A percentile compares a stretch with the other conserved stretches of the same genome.
Conservation (phyloP, 2,329 filamentous ascomycete genomes). For the Thielaviopsis ethacetica region DNA sequence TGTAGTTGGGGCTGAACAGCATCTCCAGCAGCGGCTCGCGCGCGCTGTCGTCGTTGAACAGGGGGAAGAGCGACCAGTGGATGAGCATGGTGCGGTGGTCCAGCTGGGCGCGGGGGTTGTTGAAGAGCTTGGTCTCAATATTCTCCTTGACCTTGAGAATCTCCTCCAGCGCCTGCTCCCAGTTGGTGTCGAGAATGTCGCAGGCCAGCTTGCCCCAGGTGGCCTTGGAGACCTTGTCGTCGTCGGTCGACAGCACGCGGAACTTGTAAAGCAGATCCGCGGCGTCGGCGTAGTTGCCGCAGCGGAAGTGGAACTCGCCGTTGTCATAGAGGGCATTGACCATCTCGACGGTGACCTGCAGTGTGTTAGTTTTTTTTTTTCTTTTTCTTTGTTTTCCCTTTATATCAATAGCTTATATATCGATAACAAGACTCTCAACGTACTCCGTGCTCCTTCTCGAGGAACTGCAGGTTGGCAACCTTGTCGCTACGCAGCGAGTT, state of each 20-base stretch:
- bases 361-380: neutral
- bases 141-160: conserved; percentile 76
- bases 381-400: too few relatives aligned
- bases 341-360: conserved; percentile 75
- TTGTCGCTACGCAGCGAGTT: conserved; percentile 89
- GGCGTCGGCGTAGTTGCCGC: conserved; percentile 79
- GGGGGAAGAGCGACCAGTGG: conserved; percentile 96
- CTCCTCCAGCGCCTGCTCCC: conserved; percentile 87
- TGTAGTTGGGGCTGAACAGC: conserved; percentile 93
- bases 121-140: conserved; percentile 91
- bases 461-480: conserved; percentile 92
- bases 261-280: conserved; percentile 94
- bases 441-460: conserved; percentile 91
- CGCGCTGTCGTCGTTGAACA: conserved; percentile 91
- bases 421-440: conserved; percentile 22
- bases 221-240: conserved; percentile 88
- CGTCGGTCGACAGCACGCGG: conserved; percentile 93
- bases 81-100: conserved; percentile 94
- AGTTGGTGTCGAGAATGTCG: conserved; percentile 88
- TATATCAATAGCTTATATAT: too few relatives aligned
- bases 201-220: conserved; percentile 97
- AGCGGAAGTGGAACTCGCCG: conserved; percentile 95
- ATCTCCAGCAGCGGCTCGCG: conserved; percentile 86
- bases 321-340: conserved; percentile 92
- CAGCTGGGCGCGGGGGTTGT: conserved; percentile 87